Evolutionary conservation across 1,284 basidiomycete genomes (phyloP), one percentile per base, ranked within the genome.

Genomic region (Cystobasidiaceae sp.): DNA sequence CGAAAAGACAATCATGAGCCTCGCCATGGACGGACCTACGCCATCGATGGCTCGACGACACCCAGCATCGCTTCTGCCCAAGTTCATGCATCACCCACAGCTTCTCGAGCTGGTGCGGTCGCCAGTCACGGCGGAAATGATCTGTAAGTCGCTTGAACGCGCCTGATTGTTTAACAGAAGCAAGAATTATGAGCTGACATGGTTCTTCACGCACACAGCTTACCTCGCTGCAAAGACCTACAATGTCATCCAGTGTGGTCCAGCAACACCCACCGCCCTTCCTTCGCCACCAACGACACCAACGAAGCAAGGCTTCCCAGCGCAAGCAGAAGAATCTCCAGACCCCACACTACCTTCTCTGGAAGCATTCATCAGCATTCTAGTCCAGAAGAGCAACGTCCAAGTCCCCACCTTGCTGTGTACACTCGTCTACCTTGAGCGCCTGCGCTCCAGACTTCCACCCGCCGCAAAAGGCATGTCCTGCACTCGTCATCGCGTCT

Each of bases 401-500:
- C 90, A 93, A 77, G 90, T 90, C 2, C 83, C 91, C 15, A 97
- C 93, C 41, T 83, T 98, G 63, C 84, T 97, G 67, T 86, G 90
- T 51, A 97, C 93, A 23, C 82, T 97, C 74, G 83, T 97, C 73
- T 97, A 94, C 80, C 86, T 97, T 66, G 89, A 97, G 71, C 85
- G 94, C 46, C 82, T 98, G 60, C 84, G 87, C 58, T 78, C 82
- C 50, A 88, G 88, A 74, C 81, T 97, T 49, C 90, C 93, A 9
- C 82, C 85, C 62, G 84, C 91, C 77, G 77, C 90, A 50, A 92
- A 90, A 82, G 93, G 93, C 87, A 87, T 93, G 82, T 85, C 88
- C 25, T 94, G 90, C 78, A 93, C 93, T 4, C 85, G 90, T 56
- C 93, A 97, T 77, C 88, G 94, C 52, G 88, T 97, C 69, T 97